Conservation (phyloP, 257 asterid species). For the Gardenia jasminoides region DNA sequence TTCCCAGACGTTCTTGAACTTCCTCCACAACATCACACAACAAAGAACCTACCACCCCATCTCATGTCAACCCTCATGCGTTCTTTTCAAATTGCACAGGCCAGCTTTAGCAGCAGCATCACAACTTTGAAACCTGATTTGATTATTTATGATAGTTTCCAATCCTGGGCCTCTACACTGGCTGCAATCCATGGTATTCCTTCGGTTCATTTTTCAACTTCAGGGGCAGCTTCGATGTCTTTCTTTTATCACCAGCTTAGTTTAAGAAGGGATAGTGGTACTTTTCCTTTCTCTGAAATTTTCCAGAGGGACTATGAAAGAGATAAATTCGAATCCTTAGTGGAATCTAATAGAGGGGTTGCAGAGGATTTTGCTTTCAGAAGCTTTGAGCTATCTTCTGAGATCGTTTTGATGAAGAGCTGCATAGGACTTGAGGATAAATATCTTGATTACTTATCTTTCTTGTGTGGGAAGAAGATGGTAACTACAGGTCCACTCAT, state of each 20-base stretch:
- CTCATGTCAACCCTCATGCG: background rate
- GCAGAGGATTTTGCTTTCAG: background rate
- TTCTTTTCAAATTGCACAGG: background rate
- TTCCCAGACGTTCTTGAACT: constrained; percentile 4
- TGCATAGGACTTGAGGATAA: background rate
- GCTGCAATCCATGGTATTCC: constrained; percentile 13
- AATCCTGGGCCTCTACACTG: constrained; percentile 21
- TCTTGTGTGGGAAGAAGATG: constrained; percentile 6
- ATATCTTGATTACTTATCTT: constrained; percentile 17
- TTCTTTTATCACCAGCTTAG: background rate
- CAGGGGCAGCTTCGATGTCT: constrained; percentile 11
- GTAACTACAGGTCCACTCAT: constrained; percentile 16
- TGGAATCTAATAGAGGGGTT: background rate
- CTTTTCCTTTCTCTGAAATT: constrained; percentile 7
- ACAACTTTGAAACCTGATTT: constrained; percentile 10
- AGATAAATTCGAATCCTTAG: background rate
- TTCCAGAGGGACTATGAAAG: background rate
- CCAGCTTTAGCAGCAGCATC: background rate
- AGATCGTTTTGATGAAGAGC: constrained; percentile 16
- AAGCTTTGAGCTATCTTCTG: background rate
- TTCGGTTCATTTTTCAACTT: background rate
- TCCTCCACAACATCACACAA: constrained; percentile 26
- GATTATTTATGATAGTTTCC: constrained; percentile 14
- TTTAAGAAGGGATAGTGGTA: background rate
- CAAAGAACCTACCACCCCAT: constrained; percentile 21